phyloP scores from a whole-genome alignment of 2,329 filamentous ascomycete genomes.

The Aplosporella prunicola region DNA sequence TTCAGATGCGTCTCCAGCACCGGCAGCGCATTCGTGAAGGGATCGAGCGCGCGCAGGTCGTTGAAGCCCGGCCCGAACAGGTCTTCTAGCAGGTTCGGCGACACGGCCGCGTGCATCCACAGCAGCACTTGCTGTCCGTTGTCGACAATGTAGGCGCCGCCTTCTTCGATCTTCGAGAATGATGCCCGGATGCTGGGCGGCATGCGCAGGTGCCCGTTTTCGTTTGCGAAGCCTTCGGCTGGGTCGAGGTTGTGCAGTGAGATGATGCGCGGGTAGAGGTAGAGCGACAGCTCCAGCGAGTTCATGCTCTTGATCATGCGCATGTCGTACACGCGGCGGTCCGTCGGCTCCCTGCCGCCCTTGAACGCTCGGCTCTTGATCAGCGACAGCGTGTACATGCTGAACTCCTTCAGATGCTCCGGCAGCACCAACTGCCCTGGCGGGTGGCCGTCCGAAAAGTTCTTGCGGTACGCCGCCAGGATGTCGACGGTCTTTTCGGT shows the following conservation, averaged over 20 bases:
- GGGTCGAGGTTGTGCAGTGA: slow-evolving; percentile 81
- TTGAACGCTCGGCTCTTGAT: slow-evolving; percentile 91
- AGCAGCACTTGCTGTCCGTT: slow-evolving; percentile 87
- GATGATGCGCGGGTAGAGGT: slow-evolving; percentile 91
- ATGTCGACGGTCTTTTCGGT: slow-evolving; percentile 92
- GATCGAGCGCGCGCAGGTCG: slow-evolving; percentile 66
- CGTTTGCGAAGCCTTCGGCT: slow-evolving; percentile 86
- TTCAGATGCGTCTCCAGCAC: slow-evolving; percentile 86
- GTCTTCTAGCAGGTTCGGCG: slow-evolving; percentile 81
- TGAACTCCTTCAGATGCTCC: slow-evolving; percentile 90
- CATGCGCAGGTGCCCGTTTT: slow-evolving; percentile 78
- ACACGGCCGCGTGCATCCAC: slow-evolving; percentile 89
- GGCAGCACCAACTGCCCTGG: slow-evolving; percentile 90
- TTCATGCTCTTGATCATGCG: slow-evolving; percentile 85
- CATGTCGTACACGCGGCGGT: slow-evolving; percentile 84
- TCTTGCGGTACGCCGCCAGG: slow-evolving; percentile 82
- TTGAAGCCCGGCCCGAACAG: slow-evolving; percentile 73
- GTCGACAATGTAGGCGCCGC: slow-evolving; percentile 88
- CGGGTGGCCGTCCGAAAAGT: slow-evolving; percentile 78
- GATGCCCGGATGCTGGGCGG: slow-evolving; percentile 72
- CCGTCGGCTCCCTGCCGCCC: slow-evolving; percentile 78
- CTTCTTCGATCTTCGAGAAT: slow-evolving; percentile 81
- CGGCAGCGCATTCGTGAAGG: slow-evolving; percentile 70
- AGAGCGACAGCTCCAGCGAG: slow-evolving; percentile 73
- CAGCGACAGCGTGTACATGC: slow-evolving; percentile 88